A percentile compares a stretch with the other conserved stretches of the same genome.
phyloP scores from a whole-genome alignment of 148 eudicot genomes.

The Bassia scoparia region DNA sequence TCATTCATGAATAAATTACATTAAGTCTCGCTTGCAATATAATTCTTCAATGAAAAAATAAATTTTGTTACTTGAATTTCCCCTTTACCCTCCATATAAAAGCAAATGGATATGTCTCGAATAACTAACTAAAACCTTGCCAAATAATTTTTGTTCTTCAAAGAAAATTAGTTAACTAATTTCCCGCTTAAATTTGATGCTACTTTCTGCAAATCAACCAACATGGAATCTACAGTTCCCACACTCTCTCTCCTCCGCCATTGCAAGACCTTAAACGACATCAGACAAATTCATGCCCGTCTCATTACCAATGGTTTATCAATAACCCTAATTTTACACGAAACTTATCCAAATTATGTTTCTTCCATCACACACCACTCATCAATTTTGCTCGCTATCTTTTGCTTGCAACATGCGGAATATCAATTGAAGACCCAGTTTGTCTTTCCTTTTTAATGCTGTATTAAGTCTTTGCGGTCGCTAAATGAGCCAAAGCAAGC shows the following conservation, averaged over 20 bases:
- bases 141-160: too few relatives aligned
- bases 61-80: too few relatives aligned
- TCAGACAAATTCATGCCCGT: slow-evolving; percentile 65
- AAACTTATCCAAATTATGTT: slow-evolving; percentile 53
- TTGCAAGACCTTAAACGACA: slow-evolving; percentile 51
- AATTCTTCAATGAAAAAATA: too few relatives aligned
- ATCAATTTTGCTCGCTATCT: slow-evolving; percentile 53
- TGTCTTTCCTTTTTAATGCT: slow-evolving; percentile 66
- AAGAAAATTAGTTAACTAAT: too few relatives aligned
- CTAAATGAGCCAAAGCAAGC: slow-evolving; percentile 46
- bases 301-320: slow-evolving; percentile 58
- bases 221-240: slow-evolving; percentile 54
- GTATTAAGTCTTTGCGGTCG: slow-evolving; percentile 59
- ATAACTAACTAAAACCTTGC: too few relatives aligned
- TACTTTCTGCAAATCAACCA: slow-evolving; percentile 41
- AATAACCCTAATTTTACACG: slow-evolving; percentile 42
- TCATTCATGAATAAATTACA: too few relatives aligned
- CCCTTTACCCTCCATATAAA: too few relatives aligned
- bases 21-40: too few relatives aligned
- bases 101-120: too few relatives aligned
- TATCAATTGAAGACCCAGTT: not conserved
- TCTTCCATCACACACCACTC: slow-evolving; percentile 39
- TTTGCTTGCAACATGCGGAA: slow-evolving; percentile 30
- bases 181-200: slow-evolving; percentile 38
- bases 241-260: slow-evolving; percentile 40